These are phyloP conservation scores for Akanthomyces uredinophilus DNA, from an alignment of 2,329 filamentous ascomycete genomes.

Conservation along the genomic window DNA sequence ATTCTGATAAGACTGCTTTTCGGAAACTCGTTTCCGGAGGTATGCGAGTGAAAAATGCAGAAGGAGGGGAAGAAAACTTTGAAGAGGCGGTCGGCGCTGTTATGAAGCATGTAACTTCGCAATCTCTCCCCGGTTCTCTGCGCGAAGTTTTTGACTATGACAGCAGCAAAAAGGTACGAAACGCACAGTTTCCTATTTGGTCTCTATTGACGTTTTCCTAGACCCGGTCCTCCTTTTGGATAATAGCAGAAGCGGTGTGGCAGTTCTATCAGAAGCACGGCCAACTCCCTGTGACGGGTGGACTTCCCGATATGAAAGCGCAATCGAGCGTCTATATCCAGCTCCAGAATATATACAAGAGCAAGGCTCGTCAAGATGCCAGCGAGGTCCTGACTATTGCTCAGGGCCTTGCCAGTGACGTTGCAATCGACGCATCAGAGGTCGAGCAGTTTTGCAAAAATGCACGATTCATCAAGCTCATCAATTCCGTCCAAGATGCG, in stretches of 20 bases:
- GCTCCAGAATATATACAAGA: constrained; percentile 89
- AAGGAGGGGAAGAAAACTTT: constrained; percentile 94
- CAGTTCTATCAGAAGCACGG: constrained; percentile 69
- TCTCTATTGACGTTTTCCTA: constrained; percentile 31
- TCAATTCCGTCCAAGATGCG: constrained; percentile 49
- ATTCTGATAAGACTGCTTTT: constrained; percentile 84
- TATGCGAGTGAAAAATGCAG: constrained; percentile 66
- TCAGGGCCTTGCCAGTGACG: constrained; percentile 44
- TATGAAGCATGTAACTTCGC: constrained; percentile 73
- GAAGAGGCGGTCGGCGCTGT: constrained; percentile 87
- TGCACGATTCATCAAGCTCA: constrained; percentile 84
- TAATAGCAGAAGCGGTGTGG: constrained; percentile 75
- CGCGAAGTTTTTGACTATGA: constrained; percentile 73
- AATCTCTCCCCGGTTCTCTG: constrained; percentile 63
- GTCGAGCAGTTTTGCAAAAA: constrained; percentile 95
- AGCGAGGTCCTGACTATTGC: constrained; percentile 67
- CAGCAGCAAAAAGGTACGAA: constrained; percentile 43
- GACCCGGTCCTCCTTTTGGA: constrained; percentile 68
- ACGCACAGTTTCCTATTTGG: neutral
- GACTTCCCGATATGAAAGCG: constrained; percentile 96
- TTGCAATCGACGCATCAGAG: constrained; percentile 60
- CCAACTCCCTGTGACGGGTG: constrained; percentile 76
- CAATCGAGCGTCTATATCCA: constrained; percentile 83
- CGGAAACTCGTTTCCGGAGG: constrained; percentile 62
- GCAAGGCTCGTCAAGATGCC: constrained; percentile 73